phyloP scores from a whole-genome alignment of 176 grass and related monocot species.

The Chloris gayana region DNA sequence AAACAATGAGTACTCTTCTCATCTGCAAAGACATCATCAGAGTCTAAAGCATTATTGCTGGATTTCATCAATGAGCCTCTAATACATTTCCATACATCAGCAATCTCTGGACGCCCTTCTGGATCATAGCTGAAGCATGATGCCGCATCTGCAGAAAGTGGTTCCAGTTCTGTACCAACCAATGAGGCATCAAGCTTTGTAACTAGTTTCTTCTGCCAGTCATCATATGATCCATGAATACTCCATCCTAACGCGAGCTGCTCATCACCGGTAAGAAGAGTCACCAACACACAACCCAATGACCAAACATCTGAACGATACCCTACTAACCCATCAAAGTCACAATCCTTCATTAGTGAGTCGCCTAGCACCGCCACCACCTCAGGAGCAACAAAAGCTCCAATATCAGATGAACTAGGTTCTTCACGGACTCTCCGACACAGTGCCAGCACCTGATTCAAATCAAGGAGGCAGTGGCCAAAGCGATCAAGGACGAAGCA shows the following conservation, averaged over 20 bases:
- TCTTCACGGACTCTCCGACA: conserved; percentile 36
- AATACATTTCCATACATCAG: conserved; percentile 65
- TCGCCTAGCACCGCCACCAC: conserved; percentile 33
- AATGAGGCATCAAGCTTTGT: conserved; percentile 54
- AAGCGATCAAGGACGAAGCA: conserved; percentile 66
- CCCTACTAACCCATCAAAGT: conserved; percentile 38
- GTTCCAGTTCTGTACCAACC: conserved; percentile 51
- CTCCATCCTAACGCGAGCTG: conserved; percentile 42
- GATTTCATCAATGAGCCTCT: conserved; percentile 33
- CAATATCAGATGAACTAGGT: conserved; percentile 17
- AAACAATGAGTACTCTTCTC: conserved; percentile 58
- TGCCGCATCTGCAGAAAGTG: conserved; percentile 38
- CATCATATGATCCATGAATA: conserved; percentile 56
- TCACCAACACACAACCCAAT: conserved; percentile 65
- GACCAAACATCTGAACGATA: conserved; percentile 76
- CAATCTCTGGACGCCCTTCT: conserved; percentile 51
- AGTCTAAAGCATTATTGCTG: conserved; percentile 37
- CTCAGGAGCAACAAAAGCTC: conserved; percentile 58
- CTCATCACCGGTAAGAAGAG: conserved; percentile 62
- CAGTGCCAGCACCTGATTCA: conserved; percentile 57
- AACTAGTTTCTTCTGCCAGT: conserved; percentile 68
- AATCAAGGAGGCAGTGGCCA: conserved; percentile 71
- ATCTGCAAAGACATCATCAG: conserved; percentile 37
- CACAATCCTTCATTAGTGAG: neutral
- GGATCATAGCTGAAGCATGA: conserved; percentile 75